Evolutionary conservation across 1,284 basidiomycete genomes (phyloP), one percentile per base, ranked within the genome.

Genomic region (Cryptococcus maquisensis): DNA sequence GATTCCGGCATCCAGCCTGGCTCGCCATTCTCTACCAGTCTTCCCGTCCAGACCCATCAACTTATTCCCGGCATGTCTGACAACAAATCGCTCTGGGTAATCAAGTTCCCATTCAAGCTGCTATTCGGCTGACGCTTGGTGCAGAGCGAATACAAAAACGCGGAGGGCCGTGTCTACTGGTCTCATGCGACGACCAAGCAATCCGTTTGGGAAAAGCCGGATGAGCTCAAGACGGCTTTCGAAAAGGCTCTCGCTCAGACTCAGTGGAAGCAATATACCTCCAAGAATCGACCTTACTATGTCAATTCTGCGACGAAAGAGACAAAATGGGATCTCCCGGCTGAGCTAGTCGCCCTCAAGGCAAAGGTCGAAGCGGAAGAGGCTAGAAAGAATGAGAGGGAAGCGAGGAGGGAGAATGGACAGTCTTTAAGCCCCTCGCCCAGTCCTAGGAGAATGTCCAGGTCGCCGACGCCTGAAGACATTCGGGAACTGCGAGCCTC

Each of bases 191-290:
- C 72, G 28, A 76, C 75, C 35, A 77, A 77, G 58, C 72, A 74
- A 51, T 77, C 75, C 7, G 71, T 75, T 13, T 78, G 76, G 76
- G 76, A 78, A 56, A 78, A 78, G 53, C 76, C 76, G 0, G 76
- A 77, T 42, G 76, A 74, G 44, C 67, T 78, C 24, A 74, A 73
- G 46, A 85, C 87, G 0, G 86, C 90, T 1, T 93, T 93, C 63
- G 90, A 93, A 88, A 84, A 84, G 67, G 90, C 90, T n/a, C 77
- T 94, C 55, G 84, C 82, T 40, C 81, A 89, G 74, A 93, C 90
- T 16, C 82, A 84, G 72, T 96, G 92, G 92, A 94, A 93, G 67
- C 90, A 94, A 74, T 95, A 94, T 70, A 86, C 88, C 61, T 88
- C 88, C 4, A 78, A 89, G 51, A 90, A 90, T 24, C 79, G 90